Percentiles rank a stretch among this genome's conserved stretches.
Conservation (phyloP, 1,284 basidiomycete species). For the Calocybe gambosa region DNA sequence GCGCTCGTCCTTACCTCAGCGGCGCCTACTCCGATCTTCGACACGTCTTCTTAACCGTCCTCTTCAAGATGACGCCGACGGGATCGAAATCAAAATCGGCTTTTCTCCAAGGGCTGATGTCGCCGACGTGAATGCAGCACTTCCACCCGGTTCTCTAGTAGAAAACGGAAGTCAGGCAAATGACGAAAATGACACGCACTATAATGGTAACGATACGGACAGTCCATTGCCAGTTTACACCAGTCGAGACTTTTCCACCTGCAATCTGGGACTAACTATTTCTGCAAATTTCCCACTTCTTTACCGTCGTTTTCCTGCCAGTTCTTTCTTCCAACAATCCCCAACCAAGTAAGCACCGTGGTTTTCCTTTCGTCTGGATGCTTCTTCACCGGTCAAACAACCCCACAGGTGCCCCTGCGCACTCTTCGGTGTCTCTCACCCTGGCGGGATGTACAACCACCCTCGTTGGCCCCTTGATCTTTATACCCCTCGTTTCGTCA, state of each 20-base stretch:
- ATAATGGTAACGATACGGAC: background rate
- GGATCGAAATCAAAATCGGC: background rate
- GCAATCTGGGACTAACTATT: conserved; percentile 17
- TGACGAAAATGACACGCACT: background rate
- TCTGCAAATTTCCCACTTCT: conserved; percentile 46
- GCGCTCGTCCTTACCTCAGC: background rate
- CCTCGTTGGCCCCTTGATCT: conserved; percentile 56
- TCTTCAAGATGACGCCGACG: background rate
- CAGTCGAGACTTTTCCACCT: background rate
- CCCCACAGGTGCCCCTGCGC: conserved; percentile 16
- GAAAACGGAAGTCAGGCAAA: background rate
- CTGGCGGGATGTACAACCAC: conserved; percentile 51
- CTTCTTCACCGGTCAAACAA: background rate
- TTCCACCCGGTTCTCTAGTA: no score
- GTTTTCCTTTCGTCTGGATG: background rate
- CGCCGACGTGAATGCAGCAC: no score
- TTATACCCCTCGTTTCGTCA: conserved; percentile 74
- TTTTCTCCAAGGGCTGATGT: background rate
- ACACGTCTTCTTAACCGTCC: background rate
- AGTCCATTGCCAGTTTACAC: background rate
- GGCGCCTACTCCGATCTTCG: background rate
- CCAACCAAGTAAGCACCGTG: conserved; percentile 17
- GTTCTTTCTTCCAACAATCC: conserved; percentile 38
- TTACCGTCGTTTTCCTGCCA: conserved; percentile 61
- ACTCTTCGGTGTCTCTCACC: conserved; percentile 27